phyloP scores from a whole-genome alignment of 352 stramenopile species.

The Peronospora tabacina region DNA sequence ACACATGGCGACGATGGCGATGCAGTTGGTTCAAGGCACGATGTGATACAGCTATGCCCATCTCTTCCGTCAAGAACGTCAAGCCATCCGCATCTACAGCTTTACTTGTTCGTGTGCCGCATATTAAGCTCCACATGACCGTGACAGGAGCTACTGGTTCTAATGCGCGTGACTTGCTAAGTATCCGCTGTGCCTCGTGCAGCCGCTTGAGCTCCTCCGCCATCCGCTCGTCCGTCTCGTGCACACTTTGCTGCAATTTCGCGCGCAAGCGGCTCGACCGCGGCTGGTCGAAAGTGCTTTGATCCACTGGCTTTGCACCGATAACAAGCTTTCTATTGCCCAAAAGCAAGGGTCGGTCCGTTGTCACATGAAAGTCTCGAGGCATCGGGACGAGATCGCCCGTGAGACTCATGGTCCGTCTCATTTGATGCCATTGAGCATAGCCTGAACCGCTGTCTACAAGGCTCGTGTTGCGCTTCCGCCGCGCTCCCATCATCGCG shows the following conservation, averaged over 20 bases:
- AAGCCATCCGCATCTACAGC: slow-evolving; percentile 45
- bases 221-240: slow-evolving; percentile 52
- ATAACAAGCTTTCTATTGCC: slow-evolving; percentile 30
- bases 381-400: slow-evolving; percentile 39
- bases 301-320: slow-evolving; percentile 24
- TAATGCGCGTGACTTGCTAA: slow-evolving; percentile 25
- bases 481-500: slow-evolving; percentile 2
- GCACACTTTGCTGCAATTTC: slow-evolving; percentile 52
- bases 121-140: slow-evolving; percentile 60
- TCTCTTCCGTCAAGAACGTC: slow-evolving; percentile 42
- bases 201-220: slow-evolving; percentile 36
- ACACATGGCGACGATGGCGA: slow-evolving; percentile 65
- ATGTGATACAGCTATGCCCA: slow-evolving; percentile 51
- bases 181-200: slow-evolving; percentile 23
- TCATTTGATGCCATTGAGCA: slow-evolving; percentile 41
- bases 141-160: slow-evolving; percentile 22
- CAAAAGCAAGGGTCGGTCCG: slow-evolving; percentile 10
- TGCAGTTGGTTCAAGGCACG: slow-evolving; percentile 73
- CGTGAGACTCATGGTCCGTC: slow-evolving; percentile 25
- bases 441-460: slow-evolving; percentile 25
- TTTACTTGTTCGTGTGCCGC: slow-evolving; percentile 32
- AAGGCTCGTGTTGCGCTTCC: slow-evolving; percentile 2
- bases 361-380: slow-evolving; percentile 14
- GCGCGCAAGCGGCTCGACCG: slow-evolving; percentile 42
- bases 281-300: slow-evolving; percentile 21